Evolutionary conservation across 768 basidiomycete species (phyloP).

Genomic region (Lepiota subincarnata): DNA sequence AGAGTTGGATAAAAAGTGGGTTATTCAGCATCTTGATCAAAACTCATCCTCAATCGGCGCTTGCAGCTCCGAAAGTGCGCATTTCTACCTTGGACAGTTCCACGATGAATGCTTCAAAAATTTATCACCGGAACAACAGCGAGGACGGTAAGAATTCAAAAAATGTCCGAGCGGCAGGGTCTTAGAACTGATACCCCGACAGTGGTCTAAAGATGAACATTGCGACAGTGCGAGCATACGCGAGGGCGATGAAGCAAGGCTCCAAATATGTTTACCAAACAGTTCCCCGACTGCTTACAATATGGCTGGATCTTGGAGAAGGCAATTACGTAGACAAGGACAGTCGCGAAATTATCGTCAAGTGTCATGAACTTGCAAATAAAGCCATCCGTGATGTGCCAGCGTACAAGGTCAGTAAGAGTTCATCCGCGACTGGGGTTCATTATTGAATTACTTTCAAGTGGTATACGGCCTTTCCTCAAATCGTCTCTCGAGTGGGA

Average conservation of each 20-base stretch:
- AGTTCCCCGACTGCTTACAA: slow-evolving; percentile 86
- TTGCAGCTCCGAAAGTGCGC: slow-evolving; percentile 75
- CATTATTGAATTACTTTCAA: slow-evolving; percentile 25
- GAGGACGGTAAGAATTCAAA: slow-evolving; percentile 16
- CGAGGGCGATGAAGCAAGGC: slow-evolving; percentile 69
- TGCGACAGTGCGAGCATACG: slow-evolving; percentile 63
- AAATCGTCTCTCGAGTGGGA: slow-evolving; percentile 91
- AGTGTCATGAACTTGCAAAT: slow-evolving; percentile 54
- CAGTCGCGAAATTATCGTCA: slow-evolving; percentile 31
- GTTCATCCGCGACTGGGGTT: neutral
- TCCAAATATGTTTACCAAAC: slow-evolving; percentile 97
- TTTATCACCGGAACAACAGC: slow-evolving; percentile 43
- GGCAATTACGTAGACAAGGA: slow-evolving; percentile 26
- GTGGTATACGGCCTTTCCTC: slow-evolving; percentile 97
- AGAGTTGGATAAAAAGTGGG: slow-evolving; percentile 46
- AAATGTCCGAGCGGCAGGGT: neutral
- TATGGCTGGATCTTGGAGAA: slow-evolving; percentile 94
- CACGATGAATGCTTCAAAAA: slow-evolving; percentile 74
- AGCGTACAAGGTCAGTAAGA: slow-evolving; percentile 64
- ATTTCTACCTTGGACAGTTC: slow-evolving; percentile 85
- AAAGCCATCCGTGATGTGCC: slow-evolving; percentile 59
- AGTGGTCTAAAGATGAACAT: slow-evolving; percentile 64
- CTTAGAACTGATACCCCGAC: neutral
- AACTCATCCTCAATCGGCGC: neutral
- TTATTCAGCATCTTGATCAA: neutral